Percentiles rank a stretch among this genome's conserved stretches.
Evolutionary conservation across 345 rosid species (phyloP).

Genomic region (Pseudoturritis turrita): DNA sequence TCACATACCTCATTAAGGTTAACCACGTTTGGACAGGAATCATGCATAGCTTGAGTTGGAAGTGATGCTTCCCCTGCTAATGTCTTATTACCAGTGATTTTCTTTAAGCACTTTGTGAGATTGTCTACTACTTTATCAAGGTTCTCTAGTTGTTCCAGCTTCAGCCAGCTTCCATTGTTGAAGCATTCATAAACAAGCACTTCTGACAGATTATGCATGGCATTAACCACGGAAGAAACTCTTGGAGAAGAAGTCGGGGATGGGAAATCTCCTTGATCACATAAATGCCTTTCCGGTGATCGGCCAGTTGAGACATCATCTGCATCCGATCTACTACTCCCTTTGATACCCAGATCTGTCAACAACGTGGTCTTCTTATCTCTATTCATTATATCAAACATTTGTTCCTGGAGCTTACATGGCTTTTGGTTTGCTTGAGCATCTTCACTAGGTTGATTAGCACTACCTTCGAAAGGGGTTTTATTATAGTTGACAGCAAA

Average conservation of each 20-base stretch:
- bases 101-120: slow-evolving; percentile 48
- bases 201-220: slow-evolving; percentile 69
- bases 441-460: slow-evolving; percentile 25
- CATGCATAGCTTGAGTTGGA: slow-evolving; percentile 21
- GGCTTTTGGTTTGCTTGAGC: slow-evolving; percentile 5
- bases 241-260: slow-evolving; percentile 41
- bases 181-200: slow-evolving; percentile 60
- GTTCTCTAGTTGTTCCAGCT: slow-evolving; percentile 45
- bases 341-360: slow-evolving; percentile 14
- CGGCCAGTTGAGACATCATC: slow-evolving; percentile 22
- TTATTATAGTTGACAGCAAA: background rate
- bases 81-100: slow-evolving; percentile 30
- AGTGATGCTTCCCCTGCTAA: slow-evolving; percentile 28
- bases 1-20: slow-evolving; percentile 46
- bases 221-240: slow-evolving; percentile 39
- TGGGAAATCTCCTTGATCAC: slow-evolving; percentile 19
- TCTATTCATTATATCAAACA: slow-evolving; percentile 8
- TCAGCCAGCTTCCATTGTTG: slow-evolving; percentile 44
- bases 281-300: slow-evolving; percentile 20
- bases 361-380: slow-evolving; percentile 1
- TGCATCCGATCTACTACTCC: slow-evolving; percentile 13
- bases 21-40: slow-evolving; percentile 20
- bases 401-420: slow-evolving; percentile 3
- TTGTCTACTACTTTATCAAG: slow-evolving; percentile 57
- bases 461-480: background rate